A percentile compares a stretch with the other conserved stretches of the same genome.
These are phyloP conservation scores for Urtica urens DNA, from an alignment of 306 rosid genomes.

Conservation along the genomic window DNA sequence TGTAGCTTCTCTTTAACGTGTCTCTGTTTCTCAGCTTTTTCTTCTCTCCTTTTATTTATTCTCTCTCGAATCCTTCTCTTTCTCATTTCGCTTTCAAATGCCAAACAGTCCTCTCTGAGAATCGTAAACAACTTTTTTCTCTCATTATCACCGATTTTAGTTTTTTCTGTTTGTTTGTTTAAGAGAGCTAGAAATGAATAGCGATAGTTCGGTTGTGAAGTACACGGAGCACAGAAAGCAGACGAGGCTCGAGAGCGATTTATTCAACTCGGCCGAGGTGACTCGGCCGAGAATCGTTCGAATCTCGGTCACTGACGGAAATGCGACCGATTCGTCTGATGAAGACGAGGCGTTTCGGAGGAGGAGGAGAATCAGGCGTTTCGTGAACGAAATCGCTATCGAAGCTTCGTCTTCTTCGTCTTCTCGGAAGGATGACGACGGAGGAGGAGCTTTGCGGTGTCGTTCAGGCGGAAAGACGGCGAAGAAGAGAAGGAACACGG, in stretches of 20 bases:
- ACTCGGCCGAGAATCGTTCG: constrained; percentile 35
- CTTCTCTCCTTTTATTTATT: constrained; percentile 30
- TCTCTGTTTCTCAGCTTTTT: constrained; percentile 22
- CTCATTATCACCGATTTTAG: background rate
- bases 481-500: background rate
- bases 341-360: background rate
- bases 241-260: constrained; percentile 23
- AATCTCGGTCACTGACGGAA: constrained; percentile 51
- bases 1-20: constrained; percentile 32
- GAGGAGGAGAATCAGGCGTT: constrained; percentile 40
- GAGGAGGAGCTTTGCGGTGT: constrained; percentile 8
- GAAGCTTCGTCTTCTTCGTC: constrained; percentile 26
- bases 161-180: too few species aligned
- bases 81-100: constrained; percentile 17
- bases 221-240: constrained; percentile 38
- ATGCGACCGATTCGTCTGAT: constrained; percentile 74
- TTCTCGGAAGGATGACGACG: constrained; percentile 17
- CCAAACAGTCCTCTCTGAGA: constrained; percentile 2
- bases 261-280: background rate
- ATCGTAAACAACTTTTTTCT: constrained; percentile 15
- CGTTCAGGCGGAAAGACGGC: background rate
- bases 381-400: constrained; percentile 58
- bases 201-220: constrained; percentile 24
- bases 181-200: constrained; percentile 5
- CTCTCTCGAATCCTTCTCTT: constrained; percentile 31